Base-by-base conservation (phyloP, 306 rosid species). In the Lathyrus sativus region DNA sequence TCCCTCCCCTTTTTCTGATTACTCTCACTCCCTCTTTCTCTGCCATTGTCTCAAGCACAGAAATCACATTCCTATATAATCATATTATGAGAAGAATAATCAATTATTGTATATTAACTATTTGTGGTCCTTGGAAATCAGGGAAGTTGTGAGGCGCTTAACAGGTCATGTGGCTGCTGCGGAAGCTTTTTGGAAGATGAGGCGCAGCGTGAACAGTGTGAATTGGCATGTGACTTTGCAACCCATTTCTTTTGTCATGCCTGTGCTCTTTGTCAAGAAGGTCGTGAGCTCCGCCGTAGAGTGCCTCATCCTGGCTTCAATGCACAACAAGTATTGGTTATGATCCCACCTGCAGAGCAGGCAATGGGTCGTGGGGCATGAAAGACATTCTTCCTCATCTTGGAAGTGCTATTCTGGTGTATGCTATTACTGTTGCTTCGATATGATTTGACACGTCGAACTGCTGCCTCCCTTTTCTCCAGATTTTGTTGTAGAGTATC, bases 221-320 rank as follows among this genome's bases (percentile, higher is more conserved):
- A 95, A 74, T 69, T 88, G 0, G 80, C 83, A 7, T 90, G 95
- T 71, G 99, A 93, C 78, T 63, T 90, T 51, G 89, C 84, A 3
- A 85, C 99, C 55, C 99, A 95, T 58, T 67, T 91, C 68, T 95
- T 85, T 65, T 95, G 95, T 78, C 99, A 95, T 83, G 45, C 35
- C 1, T 91, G 97, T 41, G 91, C 99, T 51, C 95, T 95, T 29
- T 95, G 99, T 72, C 97, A 95, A 80, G 99, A 95, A 76, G 97
- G 92, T 6, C 99, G 99, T 17, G 96, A 95, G 85, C 82, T 95
- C 77, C 99, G 97, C 19, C 95, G 96, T 10, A 84, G 88, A 80
- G 46, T 84, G 62, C 95, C 89, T 65, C 99, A 95, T 78, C 97
- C 99, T 0, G 99, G 95, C 13, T 84, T 90, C 72, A 90, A 85